These are phyloP conservation scores for Endocalyx cinctus DNA, from an alignment of 2,329 filamentous ascomycete genomes.

Conservation along the genomic window DNA sequence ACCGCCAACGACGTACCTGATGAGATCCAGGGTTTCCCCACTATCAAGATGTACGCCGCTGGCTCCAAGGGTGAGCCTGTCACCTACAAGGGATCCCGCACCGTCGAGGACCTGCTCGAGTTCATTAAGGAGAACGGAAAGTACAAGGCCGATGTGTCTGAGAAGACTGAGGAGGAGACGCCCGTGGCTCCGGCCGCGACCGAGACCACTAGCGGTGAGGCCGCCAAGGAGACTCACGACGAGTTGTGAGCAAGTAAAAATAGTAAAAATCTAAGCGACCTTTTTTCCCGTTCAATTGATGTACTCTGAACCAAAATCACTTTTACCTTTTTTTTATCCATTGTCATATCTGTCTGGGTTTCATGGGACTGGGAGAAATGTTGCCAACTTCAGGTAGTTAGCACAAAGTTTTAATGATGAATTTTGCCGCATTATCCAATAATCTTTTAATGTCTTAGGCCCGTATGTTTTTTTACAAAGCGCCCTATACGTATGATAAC, in stretches of 20 bases:
- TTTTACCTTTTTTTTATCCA: too few relatives aligned
- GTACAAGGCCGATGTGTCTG: conserved; percentile 67
- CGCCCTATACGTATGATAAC: too few relatives aligned
- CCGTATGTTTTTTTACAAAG: too few relatives aligned
- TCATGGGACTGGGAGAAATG: too few relatives aligned
- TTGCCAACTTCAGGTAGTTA: too few relatives aligned
- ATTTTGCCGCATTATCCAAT: too few relatives aligned
- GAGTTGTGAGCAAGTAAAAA: conserved; percentile 47
- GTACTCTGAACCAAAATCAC: too few relatives aligned
- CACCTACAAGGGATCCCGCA: conserved; percentile 83
- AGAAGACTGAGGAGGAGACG: conserved; percentile 51
- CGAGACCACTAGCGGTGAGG: conserved; percentile 43
- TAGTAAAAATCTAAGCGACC: conserved; percentile 15
- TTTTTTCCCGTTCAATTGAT: too few relatives aligned
- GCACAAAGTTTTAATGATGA: too few relatives aligned
- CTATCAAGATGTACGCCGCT: conserved; percentile 96
- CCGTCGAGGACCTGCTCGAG: conserved; percentile 82
- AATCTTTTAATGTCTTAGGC: too few relatives aligned
- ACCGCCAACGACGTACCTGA: conserved; percentile 95
- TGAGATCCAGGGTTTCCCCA: conserved; percentile 96
- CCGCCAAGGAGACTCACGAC: conserved; percentile 56
- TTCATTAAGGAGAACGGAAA: conserved; percentile 97
- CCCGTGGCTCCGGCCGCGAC: conserved; percentile 46
- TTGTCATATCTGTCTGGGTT: too few relatives aligned
- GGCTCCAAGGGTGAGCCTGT: conserved; percentile 80